These are phyloP conservation scores for Spergularia azorica DNA, from an alignment of 179 eudicot species.

Conservation along the genomic window DNA sequence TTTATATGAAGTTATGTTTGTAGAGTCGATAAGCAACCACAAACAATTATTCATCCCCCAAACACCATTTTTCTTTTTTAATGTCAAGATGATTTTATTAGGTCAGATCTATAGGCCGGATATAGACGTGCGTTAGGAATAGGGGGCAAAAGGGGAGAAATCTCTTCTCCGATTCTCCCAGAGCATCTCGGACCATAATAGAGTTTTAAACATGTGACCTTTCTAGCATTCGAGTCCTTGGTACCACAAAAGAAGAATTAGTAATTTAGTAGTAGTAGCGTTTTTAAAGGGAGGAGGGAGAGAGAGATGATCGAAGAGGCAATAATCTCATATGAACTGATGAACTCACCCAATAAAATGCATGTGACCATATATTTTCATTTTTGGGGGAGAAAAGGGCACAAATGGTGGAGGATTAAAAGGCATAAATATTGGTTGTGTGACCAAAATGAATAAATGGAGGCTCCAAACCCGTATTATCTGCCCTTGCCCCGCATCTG, in stretches of 20 bases:
- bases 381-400: conserved; percentile 22
- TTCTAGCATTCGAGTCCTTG: not conserved
- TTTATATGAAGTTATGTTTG: not conserved
- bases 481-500: conserved; percentile 26
- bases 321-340: conserved; percentile 4
- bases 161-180: too few species aligned
- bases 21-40: not conserved
- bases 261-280: not conserved
- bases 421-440: conserved; percentile 35
- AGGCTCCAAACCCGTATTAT: conserved; percentile 16
- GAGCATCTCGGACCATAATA: too few species aligned
- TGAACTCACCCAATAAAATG: conserved; percentile 17
- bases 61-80: too few species aligned
- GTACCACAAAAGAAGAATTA: conserved; percentile 1
- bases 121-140: too few species aligned
- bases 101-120: too few species aligned
- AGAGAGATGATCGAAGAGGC: conserved; percentile 27
- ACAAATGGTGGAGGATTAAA: conserved; percentile 31
- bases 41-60: not conserved
- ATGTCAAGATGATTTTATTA: too few species aligned
- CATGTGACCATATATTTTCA: conserved; percentile 19
- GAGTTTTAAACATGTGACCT: too few species aligned
- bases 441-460: conserved; percentile 7
- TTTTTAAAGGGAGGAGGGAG: not conserved
- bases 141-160: too few species aligned